These are phyloP conservation scores for Claviceps sp. DNA, from an alignment of 2,329 filamentous ascomycete genomes.

Conservation along the genomic window DNA sequence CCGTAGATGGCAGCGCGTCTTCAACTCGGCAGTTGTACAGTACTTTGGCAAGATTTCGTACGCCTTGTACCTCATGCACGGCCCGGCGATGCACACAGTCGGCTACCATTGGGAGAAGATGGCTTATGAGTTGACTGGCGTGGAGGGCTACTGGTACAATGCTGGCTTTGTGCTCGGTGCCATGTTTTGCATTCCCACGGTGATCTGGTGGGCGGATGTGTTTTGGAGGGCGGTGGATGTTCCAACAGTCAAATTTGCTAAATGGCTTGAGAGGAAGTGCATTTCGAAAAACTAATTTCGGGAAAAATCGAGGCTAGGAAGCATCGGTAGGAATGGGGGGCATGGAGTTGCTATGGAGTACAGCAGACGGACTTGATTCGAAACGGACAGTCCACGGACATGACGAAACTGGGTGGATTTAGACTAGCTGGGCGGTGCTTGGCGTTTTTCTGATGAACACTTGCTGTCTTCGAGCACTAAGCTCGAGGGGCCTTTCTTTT, in stretches of 20 bases:
- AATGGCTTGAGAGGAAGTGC: constrained; percentile 37
- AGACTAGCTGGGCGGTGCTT: neutral
- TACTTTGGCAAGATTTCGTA: constrained; percentile 50
- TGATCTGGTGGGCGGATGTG: constrained; percentile 41
- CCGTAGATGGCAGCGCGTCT: constrained; percentile 33
- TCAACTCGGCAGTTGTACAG: constrained; percentile 35
- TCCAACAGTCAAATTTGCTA: constrained; percentile 41
- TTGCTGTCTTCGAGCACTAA: neutral
- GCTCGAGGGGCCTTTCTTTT: neutral
- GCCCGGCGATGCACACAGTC: constrained; percentile 37
- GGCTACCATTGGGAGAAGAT: constrained; percentile 38
- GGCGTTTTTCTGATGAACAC: neutral
- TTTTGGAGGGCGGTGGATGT: constrained; percentile 43
- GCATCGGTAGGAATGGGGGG: neutral
- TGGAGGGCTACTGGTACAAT: constrained; percentile 30
- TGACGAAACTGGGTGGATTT: neutral
- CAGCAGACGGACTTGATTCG: neutral
- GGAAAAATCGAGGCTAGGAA: neutral
- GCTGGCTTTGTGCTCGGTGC: constrained; percentile 33
- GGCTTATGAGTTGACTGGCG: constrained; percentile 34
- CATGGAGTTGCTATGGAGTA: neutral
- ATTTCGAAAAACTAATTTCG: constrained; percentile 15
- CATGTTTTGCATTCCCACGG: constrained; percentile 33
- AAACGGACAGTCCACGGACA: neutral
- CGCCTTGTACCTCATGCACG: constrained; percentile 48